Evolutionary conservation across 1,284 basidiomycete genomes (phyloP).

Genomic region (Cutaneotrichosporon cutaneum): DNA sequence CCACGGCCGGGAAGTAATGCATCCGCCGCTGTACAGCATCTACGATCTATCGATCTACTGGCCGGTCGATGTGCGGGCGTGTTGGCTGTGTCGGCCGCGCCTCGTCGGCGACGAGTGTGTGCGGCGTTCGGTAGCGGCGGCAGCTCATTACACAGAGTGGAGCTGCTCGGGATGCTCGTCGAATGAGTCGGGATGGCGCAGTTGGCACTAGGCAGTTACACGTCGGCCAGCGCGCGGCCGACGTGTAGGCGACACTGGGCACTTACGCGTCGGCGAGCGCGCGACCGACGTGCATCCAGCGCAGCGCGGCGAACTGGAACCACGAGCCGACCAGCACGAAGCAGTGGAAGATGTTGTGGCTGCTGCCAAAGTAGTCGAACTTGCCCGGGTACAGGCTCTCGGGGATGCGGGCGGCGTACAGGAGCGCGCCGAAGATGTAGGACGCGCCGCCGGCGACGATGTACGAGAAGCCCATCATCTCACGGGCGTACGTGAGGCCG

Average conservation of each 20-base stretch:
- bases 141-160: too few species aligned
- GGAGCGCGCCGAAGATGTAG: conserved; percentile 70
- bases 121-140: too few species aligned
- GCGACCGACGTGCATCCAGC: conserved; percentile 46
- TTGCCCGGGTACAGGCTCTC: conserved; percentile 73
- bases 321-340: conserved; percentile 76
- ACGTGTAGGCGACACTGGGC: too few species aligned
- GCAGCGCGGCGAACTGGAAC: conserved; percentile 62
- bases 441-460: conserved; percentile 65
- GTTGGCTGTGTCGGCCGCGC: too few species aligned
- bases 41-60: background rate
- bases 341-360: conserved; percentile 80
- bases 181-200: too few species aligned
- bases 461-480: conserved; percentile 69
- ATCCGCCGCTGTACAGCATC: background rate
- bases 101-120: too few species aligned
- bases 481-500: conserved; percentile 60
- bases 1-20: too few species aligned
- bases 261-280: background rate
- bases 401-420: conserved; percentile 80
- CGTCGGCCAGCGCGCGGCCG: too few species aligned
- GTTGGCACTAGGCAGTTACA: too few species aligned
- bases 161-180: too few species aligned
- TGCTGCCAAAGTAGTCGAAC: conserved; percentile 76
- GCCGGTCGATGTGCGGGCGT: too few species aligned